phyloP scores from a whole-genome alignment of 495 filamentous ascomycete genomes.

The Usnea hakonensis region DNA sequence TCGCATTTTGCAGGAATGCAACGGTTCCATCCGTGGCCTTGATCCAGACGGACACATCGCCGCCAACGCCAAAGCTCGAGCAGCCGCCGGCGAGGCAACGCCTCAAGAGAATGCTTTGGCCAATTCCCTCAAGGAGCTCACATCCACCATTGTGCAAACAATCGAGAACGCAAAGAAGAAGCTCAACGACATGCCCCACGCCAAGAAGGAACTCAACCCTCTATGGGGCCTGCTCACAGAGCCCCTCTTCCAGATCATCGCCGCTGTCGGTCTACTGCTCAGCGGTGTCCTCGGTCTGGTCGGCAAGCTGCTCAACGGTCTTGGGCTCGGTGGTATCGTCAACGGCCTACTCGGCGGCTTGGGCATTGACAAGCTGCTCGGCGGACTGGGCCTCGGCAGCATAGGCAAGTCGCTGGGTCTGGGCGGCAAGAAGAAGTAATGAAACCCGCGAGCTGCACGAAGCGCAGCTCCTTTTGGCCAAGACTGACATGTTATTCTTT shows the following conservation, averaged over 20 bases:
- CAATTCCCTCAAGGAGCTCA: conserved; percentile 70
- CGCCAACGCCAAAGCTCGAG: conserved; percentile 76
- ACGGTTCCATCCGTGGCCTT: conserved; percentile 81
- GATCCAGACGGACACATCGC: conserved; percentile 84
- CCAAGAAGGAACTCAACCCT: conserved; percentile 88
- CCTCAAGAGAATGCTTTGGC: conserved; percentile 82
- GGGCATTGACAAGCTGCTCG: conserved; percentile 70
- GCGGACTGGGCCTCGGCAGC: conserved; percentile 60
- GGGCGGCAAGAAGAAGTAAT: conserved; percentile 37
- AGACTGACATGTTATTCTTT: no score
- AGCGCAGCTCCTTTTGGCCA: neutral
- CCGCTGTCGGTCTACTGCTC: conserved; percentile 78
- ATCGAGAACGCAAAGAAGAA: conserved; percentile 81
- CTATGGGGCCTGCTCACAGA: conserved; percentile 75
- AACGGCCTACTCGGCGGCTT: conserved; percentile 73
- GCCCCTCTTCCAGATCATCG: conserved; percentile 87
- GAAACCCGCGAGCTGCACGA: no score
- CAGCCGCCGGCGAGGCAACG: conserved; percentile 71
- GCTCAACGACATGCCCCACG: conserved; percentile 84
- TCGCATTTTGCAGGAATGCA: conserved; percentile 76
- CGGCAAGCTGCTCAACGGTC: conserved; percentile 67
- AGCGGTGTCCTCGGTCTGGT: conserved; percentile 77
- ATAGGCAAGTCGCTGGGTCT: conserved; percentile 48
- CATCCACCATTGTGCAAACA: conserved; percentile 56
- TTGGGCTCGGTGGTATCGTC: conserved; percentile 77